Evolutionary conservation across 768 basidiomycete genomes (phyloP), one percentile per base, ranked within the genome.

Genomic region (Ramaria sp.): DNA sequence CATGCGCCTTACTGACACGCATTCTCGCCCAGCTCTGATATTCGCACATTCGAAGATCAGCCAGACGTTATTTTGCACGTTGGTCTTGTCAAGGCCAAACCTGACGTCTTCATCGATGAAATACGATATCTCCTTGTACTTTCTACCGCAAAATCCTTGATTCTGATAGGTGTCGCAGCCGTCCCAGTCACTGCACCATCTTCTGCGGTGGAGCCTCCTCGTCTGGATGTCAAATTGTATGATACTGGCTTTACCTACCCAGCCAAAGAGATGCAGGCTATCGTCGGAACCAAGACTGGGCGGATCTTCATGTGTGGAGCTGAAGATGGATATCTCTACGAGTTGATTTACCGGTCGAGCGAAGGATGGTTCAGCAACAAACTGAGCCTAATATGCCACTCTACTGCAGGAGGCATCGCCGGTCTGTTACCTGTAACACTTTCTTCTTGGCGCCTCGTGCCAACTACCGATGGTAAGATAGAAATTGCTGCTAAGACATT

Each of bases 361-460:
- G 89, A 93, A 64, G 86, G 88, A 0, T 95, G 92, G 92, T 95
- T 96, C 71, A 86, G 83, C 45, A 91, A 91, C 68, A 78, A 84
- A 51, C 81, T 90, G 20, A 82, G 87, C 62, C 75, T 98, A 54
- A 77, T 90, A 66, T 95, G 96, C 63, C 90, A 93, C 65, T 90
- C 92, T 19, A 48, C 55, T 1, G 77, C 88, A 41, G 82, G 87
- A 43, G 79, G 84, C 15, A 76, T 91, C 54, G 81, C 84, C 62
- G 91, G 88, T 65, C 75, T 91, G 51, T 74, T 94, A 24, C 91
- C 91, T 47, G 78, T 84, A 20, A 82, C 93, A 62, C 74, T 85
- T 27, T 73, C 80, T 11, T 47, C 55, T 22, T 57, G 55, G 55
- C 46, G 46, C 33, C n/a, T 57, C 5, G 55, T 57, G 24, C 71